Base-by-base conservation (phyloP, 1,284 basidiomycete species). In the Phylloporus sp. region DNA sequence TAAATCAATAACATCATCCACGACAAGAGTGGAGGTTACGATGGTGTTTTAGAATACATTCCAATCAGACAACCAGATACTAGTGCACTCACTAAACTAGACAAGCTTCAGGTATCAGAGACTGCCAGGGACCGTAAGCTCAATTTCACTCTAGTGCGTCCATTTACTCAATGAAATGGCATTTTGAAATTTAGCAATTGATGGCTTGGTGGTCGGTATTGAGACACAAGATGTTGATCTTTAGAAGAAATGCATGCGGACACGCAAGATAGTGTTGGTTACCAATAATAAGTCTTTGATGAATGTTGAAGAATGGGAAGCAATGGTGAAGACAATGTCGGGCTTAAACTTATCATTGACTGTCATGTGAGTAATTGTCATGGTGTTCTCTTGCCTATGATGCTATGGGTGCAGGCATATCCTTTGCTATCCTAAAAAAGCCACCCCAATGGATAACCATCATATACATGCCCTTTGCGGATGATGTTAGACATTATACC, bases 381-480 rank as follows among this genome's bases (percentile, higher is more conserved):
- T n/a, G 94, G 95, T 10, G 81, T 94, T 17, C 83, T 93, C 50
- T 77, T 81, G 2, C 91, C 94, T 13, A 78, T 83, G 18, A 79
- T 96, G 66, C 82, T 94, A 57, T 96, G 92, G 92, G 85, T 87
- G 28, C 89, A 90, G 80, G 94, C 93, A 69, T 57, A 80, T 71
- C 12, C 31, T 31, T 59, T 28, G 51, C 11, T 32, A n/a, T n/a
- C n/a, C 44, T 29, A 32, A 6, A 24, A 31, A 29, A 24, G 42
- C 52, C 20, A 20, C 40, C 28, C 40, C 60, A 11, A 58, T 15
- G 15, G 29, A 39, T 63, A 2, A 34, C 12, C 17, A 1, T 58
- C 60, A 63, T 66, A 11, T 70, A 96, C 91, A 88, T 98, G 82
- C 97, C 97, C 0, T 98, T 98, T 72, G 93, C 95, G 6, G 96